Conservation (phyloP, 73 alveolate genomes). For the Stentor coeruleus region DNA sequence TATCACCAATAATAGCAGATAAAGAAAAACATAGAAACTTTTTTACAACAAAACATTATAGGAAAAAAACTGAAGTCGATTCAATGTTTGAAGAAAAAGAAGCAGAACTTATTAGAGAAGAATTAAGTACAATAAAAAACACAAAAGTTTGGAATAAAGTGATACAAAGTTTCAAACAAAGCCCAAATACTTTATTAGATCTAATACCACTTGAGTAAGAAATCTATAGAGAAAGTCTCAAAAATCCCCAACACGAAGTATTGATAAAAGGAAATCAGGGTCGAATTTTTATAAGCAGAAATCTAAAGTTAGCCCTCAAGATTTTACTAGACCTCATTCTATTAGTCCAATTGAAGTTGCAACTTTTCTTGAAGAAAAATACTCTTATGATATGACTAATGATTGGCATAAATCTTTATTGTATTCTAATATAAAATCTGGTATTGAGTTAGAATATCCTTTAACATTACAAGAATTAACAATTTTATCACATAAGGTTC, state of each 20-base stretch:
- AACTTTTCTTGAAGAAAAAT: not conserved
- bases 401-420: not conserved
- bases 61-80: not conserved
- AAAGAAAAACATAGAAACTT: too few species aligned
- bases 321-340: not conserved
- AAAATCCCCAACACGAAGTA: not conserved
- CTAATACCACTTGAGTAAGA: not conserved
- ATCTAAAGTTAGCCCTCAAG: not conserved
- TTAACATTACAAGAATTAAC: not conserved
- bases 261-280: not conserved
- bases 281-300: not conserved
- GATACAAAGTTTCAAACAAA: not conserved
- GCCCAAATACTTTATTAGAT: not conserved
- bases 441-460: too few species aligned
- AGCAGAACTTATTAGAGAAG: constrained; percentile 63
- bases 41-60: not conserved
- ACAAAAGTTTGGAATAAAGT: not conserved
- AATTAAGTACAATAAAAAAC: constrained; percentile 46
- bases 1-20: too few species aligned
- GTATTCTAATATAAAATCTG: not conserved
- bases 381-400: not conserved
- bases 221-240: not conserved
- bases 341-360: not conserved
- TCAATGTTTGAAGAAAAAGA: constrained; percentile 50
- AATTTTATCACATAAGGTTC: not conserved